phyloP scores from a whole-genome alignment of 2,329 filamentous ascomycete species.

The Curvularia lunata region DNA sequence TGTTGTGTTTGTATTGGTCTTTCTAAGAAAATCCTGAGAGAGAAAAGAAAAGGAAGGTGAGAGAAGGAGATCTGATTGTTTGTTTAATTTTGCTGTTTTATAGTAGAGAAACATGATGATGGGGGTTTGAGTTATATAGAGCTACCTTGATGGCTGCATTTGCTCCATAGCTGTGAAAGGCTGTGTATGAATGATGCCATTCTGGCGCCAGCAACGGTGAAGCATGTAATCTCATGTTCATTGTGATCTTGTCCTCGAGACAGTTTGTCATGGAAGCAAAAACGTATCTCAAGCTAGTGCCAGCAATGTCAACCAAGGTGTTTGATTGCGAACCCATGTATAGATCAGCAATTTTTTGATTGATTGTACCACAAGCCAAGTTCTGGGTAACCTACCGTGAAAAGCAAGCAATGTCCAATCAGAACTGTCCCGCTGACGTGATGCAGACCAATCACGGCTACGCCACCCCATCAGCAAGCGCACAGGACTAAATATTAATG shows the following conservation, averaged over 20 bases:
- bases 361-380: background rate
- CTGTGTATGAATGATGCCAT: background rate
- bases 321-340: background rate
- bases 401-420: background rate
- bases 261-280: background rate
- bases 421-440: background rate
- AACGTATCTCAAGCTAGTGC: background rate
- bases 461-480: background rate
- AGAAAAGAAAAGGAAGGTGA: background rate
- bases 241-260: background rate
- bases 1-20: background rate
- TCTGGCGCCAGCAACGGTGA: background rate
- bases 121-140: background rate
- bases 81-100: background rate
- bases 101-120: background rate
- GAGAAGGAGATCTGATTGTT: background rate
- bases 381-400: background rate
- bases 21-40: background rate
- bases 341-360: background rate
- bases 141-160: background rate
- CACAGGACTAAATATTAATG: background rate
- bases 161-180: background rate
- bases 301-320: background rate
- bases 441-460: background rate
- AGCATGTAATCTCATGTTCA: background rate